A percentile compares a stretch with the other conserved stretches of the same genome.
These are phyloP conservation scores for Tolypocladium endophyticum DNA, from an alignment of 2,329 filamentous ascomycete genomes.

Conservation along the genomic window DNA sequence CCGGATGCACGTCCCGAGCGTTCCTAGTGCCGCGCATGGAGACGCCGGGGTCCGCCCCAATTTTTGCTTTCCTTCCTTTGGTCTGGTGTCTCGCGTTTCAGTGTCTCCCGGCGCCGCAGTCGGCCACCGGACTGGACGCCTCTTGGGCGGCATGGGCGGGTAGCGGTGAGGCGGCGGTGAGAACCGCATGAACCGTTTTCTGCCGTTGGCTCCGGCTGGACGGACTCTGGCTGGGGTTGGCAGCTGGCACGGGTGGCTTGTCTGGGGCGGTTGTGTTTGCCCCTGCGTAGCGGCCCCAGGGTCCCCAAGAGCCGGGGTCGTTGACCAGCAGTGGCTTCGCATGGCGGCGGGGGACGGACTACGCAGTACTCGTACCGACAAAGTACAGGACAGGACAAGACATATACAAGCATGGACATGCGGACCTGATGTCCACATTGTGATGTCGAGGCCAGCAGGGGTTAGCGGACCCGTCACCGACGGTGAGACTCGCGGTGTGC, in stretches of 20 bases:
- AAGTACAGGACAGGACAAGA: neutral
- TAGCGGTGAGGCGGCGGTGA: slow-evolving; percentile 5
- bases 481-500: neutral
- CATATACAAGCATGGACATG: neutral
- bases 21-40: slow-evolving; percentile 2
- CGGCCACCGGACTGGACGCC: neutral
- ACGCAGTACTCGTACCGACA: too few relatives aligned
- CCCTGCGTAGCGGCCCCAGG: neutral
- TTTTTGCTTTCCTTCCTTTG: neutral
- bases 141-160: neutral
- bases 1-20: slow-evolving; percentile 1
- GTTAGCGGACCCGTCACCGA: neutral
- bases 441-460: neutral
- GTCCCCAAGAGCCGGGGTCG: neutral
- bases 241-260: neutral
- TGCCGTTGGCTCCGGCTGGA: neutral
- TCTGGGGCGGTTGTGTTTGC: neutral
- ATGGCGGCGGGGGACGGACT: neutral
- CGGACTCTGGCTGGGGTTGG: neutral
- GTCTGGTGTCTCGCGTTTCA: neutral
- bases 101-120: neutral
- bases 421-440: neutral
- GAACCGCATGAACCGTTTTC: slow-evolving; percentile 2
- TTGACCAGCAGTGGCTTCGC: neutral
- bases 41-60: neutral